These are phyloP conservation scores for Logfia minima DNA, from an alignment of 129 eudicot species.

Conservation along the genomic window DNA sequence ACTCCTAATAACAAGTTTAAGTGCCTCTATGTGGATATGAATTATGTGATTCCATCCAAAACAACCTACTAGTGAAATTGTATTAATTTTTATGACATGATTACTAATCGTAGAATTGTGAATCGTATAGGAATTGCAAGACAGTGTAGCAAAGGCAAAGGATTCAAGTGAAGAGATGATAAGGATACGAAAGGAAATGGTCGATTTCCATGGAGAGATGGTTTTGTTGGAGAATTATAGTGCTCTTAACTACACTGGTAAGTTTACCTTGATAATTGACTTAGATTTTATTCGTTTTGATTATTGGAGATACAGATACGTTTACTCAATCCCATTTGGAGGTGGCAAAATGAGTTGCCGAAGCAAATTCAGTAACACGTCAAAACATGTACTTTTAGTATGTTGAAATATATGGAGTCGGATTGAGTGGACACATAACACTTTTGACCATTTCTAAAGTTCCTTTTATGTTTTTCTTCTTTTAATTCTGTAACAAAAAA, in stretches of 20 bases:
- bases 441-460: background rate
- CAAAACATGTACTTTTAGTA: background rate
- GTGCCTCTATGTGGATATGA: background rate
- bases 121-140: conserved; percentile 58
- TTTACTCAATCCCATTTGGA: background rate
- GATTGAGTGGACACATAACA: background rate
- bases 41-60: background rate
- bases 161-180: conserved; percentile 62
- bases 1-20: background rate
- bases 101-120: background rate
- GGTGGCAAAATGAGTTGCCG: background rate
- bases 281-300: background rate
- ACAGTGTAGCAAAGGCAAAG: conserved; percentile 55
- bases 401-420: too few species aligned
- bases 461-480: background rate
- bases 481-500: too few species aligned
- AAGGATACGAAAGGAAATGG: conserved; percentile 68
- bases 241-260: conserved; percentile 86
- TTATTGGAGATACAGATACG: background rate
- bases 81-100: background rate
- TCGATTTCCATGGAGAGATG: conserved; percentile 92
- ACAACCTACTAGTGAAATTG: background rate
- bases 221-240: conserved; percentile 84
- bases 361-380: background rate
- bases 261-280: background rate